Percentiles rank a stretch among this genome's conserved stretches.
Evolutionary conservation across 192 early-diverging fungal species (phyloP).

Genomic region (Coemansia sp.): DNA sequence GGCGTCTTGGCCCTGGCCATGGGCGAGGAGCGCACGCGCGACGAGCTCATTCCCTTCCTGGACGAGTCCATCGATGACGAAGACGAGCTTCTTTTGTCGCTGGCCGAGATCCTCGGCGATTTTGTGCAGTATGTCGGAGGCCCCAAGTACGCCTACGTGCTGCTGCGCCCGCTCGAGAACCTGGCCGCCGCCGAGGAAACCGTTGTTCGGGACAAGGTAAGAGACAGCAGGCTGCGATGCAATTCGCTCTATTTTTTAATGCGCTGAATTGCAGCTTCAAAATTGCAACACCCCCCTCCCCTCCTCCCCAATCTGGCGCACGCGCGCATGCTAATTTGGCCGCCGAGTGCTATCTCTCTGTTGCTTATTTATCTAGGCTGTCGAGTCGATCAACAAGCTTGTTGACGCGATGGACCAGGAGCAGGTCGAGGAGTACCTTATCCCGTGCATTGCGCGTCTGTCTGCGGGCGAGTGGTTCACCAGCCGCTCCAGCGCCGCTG

Average conservation of each 20-base stretch:
- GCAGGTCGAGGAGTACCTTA: slow-evolving; percentile 85
- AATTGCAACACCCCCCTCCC: too few relatives aligned
- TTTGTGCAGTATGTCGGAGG: slow-evolving; percentile 95
- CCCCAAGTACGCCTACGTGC: slow-evolving; percentile 74
- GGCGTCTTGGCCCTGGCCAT: slow-evolving; percentile 73
- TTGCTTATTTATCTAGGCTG: slow-evolving; percentile 62
- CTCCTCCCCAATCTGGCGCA: too few relatives aligned
- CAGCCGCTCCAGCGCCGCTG: slow-evolving; percentile 88
- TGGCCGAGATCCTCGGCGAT: slow-evolving; percentile 91
- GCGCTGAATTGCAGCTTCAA: too few relatives aligned
- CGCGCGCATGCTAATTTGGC: too few relatives aligned
- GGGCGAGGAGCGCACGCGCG: slow-evolving; percentile 89
- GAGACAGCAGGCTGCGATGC: not conserved
- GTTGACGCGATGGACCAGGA: slow-evolving; percentile 63
- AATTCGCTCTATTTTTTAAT: slow-evolving; percentile 13
- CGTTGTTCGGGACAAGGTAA: slow-evolving; percentile 95
- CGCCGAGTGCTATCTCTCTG: too few relatives aligned
- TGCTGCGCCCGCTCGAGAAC: slow-evolving; percentile 92
- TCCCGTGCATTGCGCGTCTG: slow-evolving; percentile 90
- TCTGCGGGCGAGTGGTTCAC: slow-evolving; percentile 98
- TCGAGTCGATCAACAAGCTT: slow-evolving; percentile 88
- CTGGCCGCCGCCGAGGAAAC: slow-evolving; percentile 97
- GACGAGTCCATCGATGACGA: slow-evolving; percentile 99
- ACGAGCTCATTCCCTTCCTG: slow-evolving; percentile 96
- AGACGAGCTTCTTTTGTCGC: slow-evolving; percentile 90